A percentile compares a stretch with the other conserved stretches of the same genome.
Conservation (phyloP, 2,329 filamentous ascomycete genomes). For the Pseudogymnoascus sp. region DNA sequence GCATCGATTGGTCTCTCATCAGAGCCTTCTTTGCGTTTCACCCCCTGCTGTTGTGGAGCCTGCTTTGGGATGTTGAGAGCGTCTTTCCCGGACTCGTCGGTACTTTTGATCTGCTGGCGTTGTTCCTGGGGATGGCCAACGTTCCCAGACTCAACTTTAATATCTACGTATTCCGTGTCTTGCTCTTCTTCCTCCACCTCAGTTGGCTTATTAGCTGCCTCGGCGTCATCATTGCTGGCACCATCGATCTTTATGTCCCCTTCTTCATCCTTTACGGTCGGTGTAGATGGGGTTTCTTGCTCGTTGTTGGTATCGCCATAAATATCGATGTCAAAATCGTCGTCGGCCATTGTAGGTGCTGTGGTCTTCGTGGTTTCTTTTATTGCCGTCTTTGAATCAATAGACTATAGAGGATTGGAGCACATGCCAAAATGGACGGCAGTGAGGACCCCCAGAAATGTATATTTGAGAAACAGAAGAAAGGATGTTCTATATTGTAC, state of each 20-base stretch:
- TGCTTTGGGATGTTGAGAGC: conserved; percentile 28
- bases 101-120: conserved; percentile 35
- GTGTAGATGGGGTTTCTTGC: conserved; percentile 30
- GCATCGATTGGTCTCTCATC: conserved; percentile 52
- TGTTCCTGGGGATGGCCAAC: conserved; percentile 23
- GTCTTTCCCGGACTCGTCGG: conserved; percentile 30
- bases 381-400: background rate
- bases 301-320: conserved; percentile 52
- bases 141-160: conserved; percentile 33
- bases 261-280: conserved; percentile 25
- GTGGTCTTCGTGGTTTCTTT: background rate
- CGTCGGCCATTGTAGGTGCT: conserved; percentile 50
- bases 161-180: conserved; percentile 31
- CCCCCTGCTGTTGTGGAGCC: conserved; percentile 42
- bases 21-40: conserved; percentile 52
- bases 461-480: conserved; percentile 7
- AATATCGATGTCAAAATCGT: conserved; percentile 66
- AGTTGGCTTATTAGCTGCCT: conserved; percentile 5
- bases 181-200: conserved; percentile 32
- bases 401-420: background rate
- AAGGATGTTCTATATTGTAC: conserved; percentile 8
- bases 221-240: conserved; percentile 15
- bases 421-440: conserved; percentile 1
- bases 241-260: conserved; percentile 31
- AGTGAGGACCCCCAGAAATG: conserved; percentile 2